Evolutionary conservation across 371 early-diverging fungal species (phyloP).

Genomic region (Sporodiniella umbellata): DNA sequence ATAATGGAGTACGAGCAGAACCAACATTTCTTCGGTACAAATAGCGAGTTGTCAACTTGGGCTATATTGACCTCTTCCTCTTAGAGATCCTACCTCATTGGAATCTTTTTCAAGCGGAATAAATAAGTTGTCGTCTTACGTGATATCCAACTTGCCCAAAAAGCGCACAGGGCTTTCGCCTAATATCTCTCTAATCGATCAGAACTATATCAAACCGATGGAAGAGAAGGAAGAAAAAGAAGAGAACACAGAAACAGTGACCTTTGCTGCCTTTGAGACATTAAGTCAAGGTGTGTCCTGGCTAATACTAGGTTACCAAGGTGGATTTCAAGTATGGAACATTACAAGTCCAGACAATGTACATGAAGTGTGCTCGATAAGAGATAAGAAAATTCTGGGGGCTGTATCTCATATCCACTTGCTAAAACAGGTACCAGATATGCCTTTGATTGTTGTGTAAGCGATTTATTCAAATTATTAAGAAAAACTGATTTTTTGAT

Average conservation of each 20-base stretch:
- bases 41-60: too few relatives aligned
- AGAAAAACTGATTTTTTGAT: constrained; percentile 6
- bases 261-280: constrained; percentile 34
- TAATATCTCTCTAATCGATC: neutral
- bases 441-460: constrained; percentile 55
- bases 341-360: constrained; percentile 67
- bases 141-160: constrained; percentile 46
- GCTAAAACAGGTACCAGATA: constrained; percentile 15
- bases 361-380: constrained; percentile 68
- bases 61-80: too few relatives aligned
- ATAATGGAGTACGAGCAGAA: constrained; percentile 48
- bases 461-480: constrained; percentile 1
- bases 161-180: neutral
- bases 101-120: constrained; percentile 58
- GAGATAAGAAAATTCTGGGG: constrained; percentile 44
- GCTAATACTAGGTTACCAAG: constrained; percentile 70
- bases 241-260: constrained; percentile 21
- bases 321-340: constrained; percentile 85
- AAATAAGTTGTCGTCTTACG: constrained; percentile 57
- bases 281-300: constrained; percentile 29
- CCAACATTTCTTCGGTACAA: constrained; percentile 39
- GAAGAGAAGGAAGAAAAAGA: constrained; percentile 22
- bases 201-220: neutral
- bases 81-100: constrained; percentile 60
- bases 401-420: constrained; percentile 53